Evolutionary conservation across 2,329 filamentous ascomycete species (phyloP).

Genomic region (Fusarium sp.): DNA sequence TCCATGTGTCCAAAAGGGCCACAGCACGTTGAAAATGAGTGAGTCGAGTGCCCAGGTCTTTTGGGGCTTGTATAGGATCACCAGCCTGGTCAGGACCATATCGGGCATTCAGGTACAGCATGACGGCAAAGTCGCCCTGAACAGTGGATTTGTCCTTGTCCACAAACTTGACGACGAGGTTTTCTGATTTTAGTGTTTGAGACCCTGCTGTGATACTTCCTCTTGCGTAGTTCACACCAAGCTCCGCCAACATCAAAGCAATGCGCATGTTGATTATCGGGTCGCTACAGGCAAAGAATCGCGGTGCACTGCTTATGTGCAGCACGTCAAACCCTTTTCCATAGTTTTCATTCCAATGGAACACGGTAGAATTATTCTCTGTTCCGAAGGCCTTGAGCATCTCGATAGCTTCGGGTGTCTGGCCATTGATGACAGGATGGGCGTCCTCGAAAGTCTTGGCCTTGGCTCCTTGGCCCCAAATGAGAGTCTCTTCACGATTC

Average conservation of each 20-base stretch:
- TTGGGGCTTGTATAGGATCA: slow-evolving; percentile 40
- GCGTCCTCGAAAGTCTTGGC: slow-evolving; percentile 74
- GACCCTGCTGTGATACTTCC: slow-evolving; percentile 56
- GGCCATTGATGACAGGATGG: slow-evolving; percentile 75
- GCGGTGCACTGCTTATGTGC: slow-evolving; percentile 68
- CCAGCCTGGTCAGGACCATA: slow-evolving; percentile 56
- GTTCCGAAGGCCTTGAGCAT: slow-evolving; percentile 85
- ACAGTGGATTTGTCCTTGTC: slow-evolving; percentile 68
- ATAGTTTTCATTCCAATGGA: slow-evolving; percentile 82
- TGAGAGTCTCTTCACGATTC: slow-evolving; percentile 70
- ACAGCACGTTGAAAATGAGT: slow-evolving; percentile 59
- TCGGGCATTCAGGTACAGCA: slow-evolving; percentile 71
- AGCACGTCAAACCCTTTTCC: slow-evolving; percentile 87
- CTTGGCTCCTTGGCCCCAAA: slow-evolving; percentile 94
- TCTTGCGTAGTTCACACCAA: slow-evolving; percentile 61
- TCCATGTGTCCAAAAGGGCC: slow-evolving; percentile 56
- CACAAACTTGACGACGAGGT: slow-evolving; percentile 61
- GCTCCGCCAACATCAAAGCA: slow-evolving; percentile 63
- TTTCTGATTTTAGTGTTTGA: slow-evolving; percentile 12
- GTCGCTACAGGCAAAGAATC: slow-evolving; percentile 65
- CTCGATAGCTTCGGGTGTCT: slow-evolving; percentile 72
- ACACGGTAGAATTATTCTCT: slow-evolving; percentile 81
- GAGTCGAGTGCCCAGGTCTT: slow-evolving; percentile 55
- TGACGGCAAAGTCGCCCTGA: slow-evolving; percentile 65
- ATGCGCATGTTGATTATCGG: slow-evolving; percentile 63